These are phyloP conservation scores for Penstemon newberryi DNA, from an alignment of 257 asterid species.

Conservation along the genomic window DNA sequence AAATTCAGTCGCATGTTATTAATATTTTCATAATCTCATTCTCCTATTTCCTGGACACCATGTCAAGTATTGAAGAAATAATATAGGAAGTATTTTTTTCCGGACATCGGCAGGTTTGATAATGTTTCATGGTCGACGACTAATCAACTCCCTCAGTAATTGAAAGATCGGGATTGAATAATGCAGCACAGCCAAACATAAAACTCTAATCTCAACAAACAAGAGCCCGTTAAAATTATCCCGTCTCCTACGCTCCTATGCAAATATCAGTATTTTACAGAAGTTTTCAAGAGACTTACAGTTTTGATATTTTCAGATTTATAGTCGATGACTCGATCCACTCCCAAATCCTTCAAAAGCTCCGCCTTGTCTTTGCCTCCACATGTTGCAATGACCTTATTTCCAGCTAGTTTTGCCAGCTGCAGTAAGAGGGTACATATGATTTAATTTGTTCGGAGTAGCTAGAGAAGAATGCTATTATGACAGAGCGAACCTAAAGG, in stretches of 20 bases:
- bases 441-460: slow-evolving; percentile 12
- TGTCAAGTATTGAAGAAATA: neutral
- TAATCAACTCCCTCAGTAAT: slow-evolving; percentile 1
- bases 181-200: slow-evolving; percentile 8
- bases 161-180: slow-evolving; percentile 3
- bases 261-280: neutral
- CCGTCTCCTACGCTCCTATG: slow-evolving; percentile 10
- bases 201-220: slow-evolving; percentile 14
- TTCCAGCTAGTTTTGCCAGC: slow-evolving; percentile 96
- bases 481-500: slow-evolving; percentile 11
- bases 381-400: slow-evolving; percentile 87
- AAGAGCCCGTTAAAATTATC: neutral
- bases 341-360: slow-evolving; percentile 84
- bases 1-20: slow-evolving; percentile 1
- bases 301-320: slow-evolving; percentile 70
- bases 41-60: neutral
- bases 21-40: slow-evolving; percentile 4
- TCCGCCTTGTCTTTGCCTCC: slow-evolving; percentile 89
- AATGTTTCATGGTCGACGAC: neutral
- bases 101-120: neutral
- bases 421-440: slow-evolving; percentile 38
- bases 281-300: slow-evolving; percentile 42
- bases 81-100: neutral
- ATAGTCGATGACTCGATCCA: slow-evolving; percentile 92
- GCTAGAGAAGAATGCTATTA: neutral